phyloP scores from a whole-genome alignment of 2,329 filamentous ascomycete genomes.

The Ophiostoma ulmi region DNA sequence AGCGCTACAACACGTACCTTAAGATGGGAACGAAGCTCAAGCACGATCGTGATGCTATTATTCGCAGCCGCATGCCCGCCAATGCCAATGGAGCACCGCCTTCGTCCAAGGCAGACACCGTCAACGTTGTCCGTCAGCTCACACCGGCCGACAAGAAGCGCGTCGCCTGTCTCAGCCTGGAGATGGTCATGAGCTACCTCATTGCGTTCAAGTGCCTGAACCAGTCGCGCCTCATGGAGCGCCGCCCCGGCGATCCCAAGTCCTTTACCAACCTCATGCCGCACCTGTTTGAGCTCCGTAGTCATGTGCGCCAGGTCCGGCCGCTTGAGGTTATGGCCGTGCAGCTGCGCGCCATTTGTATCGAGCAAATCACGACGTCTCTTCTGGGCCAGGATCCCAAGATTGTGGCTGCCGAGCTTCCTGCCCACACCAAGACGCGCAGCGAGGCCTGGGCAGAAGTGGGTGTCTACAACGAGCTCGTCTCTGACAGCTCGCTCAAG shows the following conservation, averaged over 20 bases:
- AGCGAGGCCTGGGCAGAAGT: conserved; percentile 34
- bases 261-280: conserved; percentile 45
- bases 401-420: conserved; percentile 31
- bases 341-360: conserved; percentile 42
- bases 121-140: neutral
- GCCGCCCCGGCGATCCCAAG: conserved; percentile 39
- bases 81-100: conserved; percentile 22
- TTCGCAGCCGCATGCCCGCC: conserved; percentile 28
- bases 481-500: conserved; percentile 32
- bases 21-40: conserved; percentile 48
- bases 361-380: conserved; percentile 40
- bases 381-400: conserved; percentile 33
- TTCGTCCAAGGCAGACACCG: conserved; percentile 26
- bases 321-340: conserved; percentile 40
- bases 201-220: conserved; percentile 49
- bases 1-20: neutral
- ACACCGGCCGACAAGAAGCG: conserved; percentile 38
- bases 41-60: conserved; percentile 48
- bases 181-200: conserved; percentile 51
- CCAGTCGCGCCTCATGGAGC: conserved; percentile 41
- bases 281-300: conserved; percentile 40
- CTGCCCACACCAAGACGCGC: conserved; percentile 29
- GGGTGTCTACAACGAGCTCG: conserved; percentile 30
- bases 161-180: conserved; percentile 43
- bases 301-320: conserved; percentile 36